Percentiles rank a stretch among this genome's conserved stretches.
Conservation (phyloP, 805 yeast species). For the Zygosaccharomyces pseudorouxii region DNA sequence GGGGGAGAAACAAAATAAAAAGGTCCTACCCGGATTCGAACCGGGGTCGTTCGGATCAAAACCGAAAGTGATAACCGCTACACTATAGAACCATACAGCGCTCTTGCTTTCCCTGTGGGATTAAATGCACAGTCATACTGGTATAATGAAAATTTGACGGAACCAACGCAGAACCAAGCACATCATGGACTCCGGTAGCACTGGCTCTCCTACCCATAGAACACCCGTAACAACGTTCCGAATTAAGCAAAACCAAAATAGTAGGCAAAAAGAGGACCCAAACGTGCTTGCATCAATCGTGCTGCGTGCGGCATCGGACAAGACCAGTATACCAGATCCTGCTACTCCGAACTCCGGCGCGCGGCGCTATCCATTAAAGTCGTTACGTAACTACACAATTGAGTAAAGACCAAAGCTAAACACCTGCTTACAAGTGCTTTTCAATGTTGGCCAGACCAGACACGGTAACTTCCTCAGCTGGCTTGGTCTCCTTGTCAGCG, state of each 20-base stretch:
- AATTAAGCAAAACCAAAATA: too few species aligned
- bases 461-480: conserved; percentile 37
- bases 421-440: conserved; percentile 25
- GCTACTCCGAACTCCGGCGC: not conserved
- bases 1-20: not conserved
- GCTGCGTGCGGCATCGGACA: too few species aligned
- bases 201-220: too few species aligned
- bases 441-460: conserved; percentile 36
- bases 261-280: too few species aligned
- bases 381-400: not conserved
- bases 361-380: not conserved
- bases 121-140: too few species aligned
- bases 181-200: too few species aligned
- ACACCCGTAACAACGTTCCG: too few species aligned
- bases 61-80: conserved; percentile 59
- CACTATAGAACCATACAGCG: conserved; percentile 46
- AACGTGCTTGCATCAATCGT: too few species aligned
- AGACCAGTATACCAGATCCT: not conserved
- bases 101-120: too few species aligned
- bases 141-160: too few species aligned
- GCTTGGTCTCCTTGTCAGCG: conserved; percentile 37
- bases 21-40: conserved; percentile 66
- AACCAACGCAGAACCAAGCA: too few species aligned
- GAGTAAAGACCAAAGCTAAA: not conserved
- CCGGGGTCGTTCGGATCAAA: conserved; percentile 70